A percentile compares a stretch with the other conserved stretches of the same genome.
phyloP scores from a whole-genome alignment of 179 eudicot genomes.

The Patellifolia procumbens region DNA sequence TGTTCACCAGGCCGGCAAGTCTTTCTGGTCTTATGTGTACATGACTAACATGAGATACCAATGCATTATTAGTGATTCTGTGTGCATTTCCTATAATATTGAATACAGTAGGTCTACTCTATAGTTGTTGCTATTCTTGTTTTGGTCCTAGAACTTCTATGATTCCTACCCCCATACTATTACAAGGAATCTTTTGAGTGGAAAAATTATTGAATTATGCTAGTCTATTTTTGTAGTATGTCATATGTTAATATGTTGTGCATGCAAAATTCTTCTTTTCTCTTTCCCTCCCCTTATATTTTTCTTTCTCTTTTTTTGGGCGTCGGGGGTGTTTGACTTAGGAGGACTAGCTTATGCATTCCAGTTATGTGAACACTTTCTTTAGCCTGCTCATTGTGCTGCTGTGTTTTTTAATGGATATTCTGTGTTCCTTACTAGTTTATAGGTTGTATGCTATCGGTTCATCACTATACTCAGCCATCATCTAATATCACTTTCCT shows the following conservation, averaged over 20 bases:
- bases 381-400: neutral
- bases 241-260: no score
- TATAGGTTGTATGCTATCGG: neutral
- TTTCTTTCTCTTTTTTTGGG: no score
- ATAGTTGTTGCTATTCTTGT: constrained; percentile 5
- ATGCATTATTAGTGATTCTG: neutral
- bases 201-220: neutral
- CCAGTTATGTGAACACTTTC: neutral
- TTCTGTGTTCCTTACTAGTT: no score
- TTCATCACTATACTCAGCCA: neutral
- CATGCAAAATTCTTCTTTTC: no score
- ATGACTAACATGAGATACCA: neutral
- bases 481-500: neutral
- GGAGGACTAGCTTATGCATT: neutral
- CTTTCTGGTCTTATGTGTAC: neutral
- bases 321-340: neutral
- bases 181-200: neutral
- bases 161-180: no score
- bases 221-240: neutral
- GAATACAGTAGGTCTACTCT: neutral
- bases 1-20: constrained; percentile 6
- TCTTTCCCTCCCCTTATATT: no score
- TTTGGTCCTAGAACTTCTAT: neutral
- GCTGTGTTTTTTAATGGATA: neutral
- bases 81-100: neutral